Evolutionary conservation across 2,329 filamentous ascomycete genomes (phyloP), one percentile per base, ranked within the genome.

Genomic region (Botrytis fragariae): DNA sequence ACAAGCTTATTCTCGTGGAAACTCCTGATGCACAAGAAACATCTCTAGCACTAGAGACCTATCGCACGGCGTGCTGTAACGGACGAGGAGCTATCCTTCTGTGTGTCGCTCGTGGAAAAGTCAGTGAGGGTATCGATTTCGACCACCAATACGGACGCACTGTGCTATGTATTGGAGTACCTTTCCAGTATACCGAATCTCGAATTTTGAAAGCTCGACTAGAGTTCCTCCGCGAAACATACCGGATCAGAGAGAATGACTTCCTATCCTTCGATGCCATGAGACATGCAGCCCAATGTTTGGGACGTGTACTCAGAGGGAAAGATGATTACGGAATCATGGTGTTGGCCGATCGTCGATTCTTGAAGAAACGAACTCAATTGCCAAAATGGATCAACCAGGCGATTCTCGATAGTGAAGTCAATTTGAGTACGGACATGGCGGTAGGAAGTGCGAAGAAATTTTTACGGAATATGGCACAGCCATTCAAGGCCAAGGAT

Each of bases 261-360:
- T 99, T 99, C 81, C 84, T 99, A 16, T 98, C 96, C 32, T 99
- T 99, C 86, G 96, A 99, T 81, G 96, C 96, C 35, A 99, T 99
- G 95, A 91, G 96, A n/a, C 96, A 99, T 81, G 96, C 96, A 22
- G 95, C 96, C 0, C 96, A 99, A 81, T 99, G 96, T 80, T 86
- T 99, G 2, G 97, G 96, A 22, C 95, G 96, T 81, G 96, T 99
- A 61, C 85, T 99, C 75, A 88, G 96, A 79, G 96, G 96, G 37
- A 99, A 99, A 82, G 97, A 99, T 81, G 96, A 99, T 83, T 99
- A 99, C 82, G 96, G 96, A n/a, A 93, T 99, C 85, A 99, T 99
- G 96, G 95, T 99, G 7, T 87, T 99, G 42, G 96, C 97, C 3
- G 96, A 99, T 82, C 91, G 93, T 60, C 90, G 96, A 29, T 99